These are phyloP conservation scores for Lachancea quebecensis DNA, from an alignment of 805 yeast genomes.

Conservation along the genomic window DNA sequence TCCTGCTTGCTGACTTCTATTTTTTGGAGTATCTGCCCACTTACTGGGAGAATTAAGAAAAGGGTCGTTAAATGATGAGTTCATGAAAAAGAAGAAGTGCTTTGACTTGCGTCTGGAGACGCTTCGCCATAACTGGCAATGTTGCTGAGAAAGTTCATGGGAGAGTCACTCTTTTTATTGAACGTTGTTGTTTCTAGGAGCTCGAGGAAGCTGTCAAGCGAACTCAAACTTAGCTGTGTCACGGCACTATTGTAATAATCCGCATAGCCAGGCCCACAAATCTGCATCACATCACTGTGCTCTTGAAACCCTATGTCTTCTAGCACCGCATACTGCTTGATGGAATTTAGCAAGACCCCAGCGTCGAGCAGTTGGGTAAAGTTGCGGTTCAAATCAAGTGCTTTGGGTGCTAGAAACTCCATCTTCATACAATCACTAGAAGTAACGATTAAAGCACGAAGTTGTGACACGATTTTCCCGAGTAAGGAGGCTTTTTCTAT, in stretches of 20 bases:
- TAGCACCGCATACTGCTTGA: background rate
- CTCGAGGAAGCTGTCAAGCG: background rate
- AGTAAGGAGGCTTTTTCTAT: background rate
- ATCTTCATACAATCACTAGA: background rate
- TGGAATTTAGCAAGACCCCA: background rate
- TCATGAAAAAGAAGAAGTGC: no score
- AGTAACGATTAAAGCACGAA: background rate
- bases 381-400: background rate
- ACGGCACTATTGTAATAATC: slow-evolving; percentile 1
- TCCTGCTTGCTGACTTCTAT: no score
- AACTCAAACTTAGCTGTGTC: background rate
- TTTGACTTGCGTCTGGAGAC: no score
- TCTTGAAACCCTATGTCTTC: background rate
- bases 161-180: background rate
- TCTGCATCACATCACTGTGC: background rate
- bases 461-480: background rate
- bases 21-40: no score
- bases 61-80: no score
- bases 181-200: background rate
- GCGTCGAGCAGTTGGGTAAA: background rate
- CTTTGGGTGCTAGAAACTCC: slow-evolving; percentile 1
- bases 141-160: background rate
- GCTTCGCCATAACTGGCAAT: background rate
- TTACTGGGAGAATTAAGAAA: no score
- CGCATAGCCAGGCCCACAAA: slow-evolving; percentile 4